Evolutionary conservation across 2,329 filamentous ascomycete genomes (phyloP), one percentile per base, ranked within the genome.

Genomic region (Dactylonectria estremocensis): DNA sequence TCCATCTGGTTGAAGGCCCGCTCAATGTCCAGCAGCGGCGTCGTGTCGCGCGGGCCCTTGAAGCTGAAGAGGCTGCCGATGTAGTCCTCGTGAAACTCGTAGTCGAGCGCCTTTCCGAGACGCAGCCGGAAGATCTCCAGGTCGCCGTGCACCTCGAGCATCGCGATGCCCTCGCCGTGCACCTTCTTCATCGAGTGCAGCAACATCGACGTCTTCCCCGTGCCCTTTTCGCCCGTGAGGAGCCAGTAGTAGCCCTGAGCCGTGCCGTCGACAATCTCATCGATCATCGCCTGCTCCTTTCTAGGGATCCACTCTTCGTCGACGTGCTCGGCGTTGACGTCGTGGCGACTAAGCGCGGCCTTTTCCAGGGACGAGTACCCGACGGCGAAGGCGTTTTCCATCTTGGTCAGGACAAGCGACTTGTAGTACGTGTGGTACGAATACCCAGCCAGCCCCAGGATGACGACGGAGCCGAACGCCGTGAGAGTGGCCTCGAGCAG

Each of bases 1-100:
- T 93, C 91, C 24, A 93, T 81, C 76, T 93, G 93, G 82, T 93
- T 93, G 79, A 93, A 91, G 1, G 91, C 91, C 31, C 91, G 87
- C 74, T 93, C 91, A 65, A 93, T 92, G 76, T 93, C 91, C 9
- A 93, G 82, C 20, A 93, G 82, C 6, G 91, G 89, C 1, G 89
- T 91, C 1, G 90, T 91, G 74, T 93, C 91, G 48, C 91, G 86
- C 1, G 91, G 91, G 0, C 91, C 91, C 49, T 90, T 88, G 62
- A 93, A 92, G 31, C 90, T 92, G 78, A 93, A 93, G 2, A 93
- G 83, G 48, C 89, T 90, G 16, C 91, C 91, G 67, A 93, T 91
- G 72, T 91, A 92, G 89, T 88, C 86, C 73, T 88, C 86, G 73
- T 88, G 86, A 72, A 88, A 93, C 73, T 93, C 91, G 78, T 90